Evolutionary conservation across 441 rosid species (phyloP).

Genomic region (Corymbia citriodora): DNA sequence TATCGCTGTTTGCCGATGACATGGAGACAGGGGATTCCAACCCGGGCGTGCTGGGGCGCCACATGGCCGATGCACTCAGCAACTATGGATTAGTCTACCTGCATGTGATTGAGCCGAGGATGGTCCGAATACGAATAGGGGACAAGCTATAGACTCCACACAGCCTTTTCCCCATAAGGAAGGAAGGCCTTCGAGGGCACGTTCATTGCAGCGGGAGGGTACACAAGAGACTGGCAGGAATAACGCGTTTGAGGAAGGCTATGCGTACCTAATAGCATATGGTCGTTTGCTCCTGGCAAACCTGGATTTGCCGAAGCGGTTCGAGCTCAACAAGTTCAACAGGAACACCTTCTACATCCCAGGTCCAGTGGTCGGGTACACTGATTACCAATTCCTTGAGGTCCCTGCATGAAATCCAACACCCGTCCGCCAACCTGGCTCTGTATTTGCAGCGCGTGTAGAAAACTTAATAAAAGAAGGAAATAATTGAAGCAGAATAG

Average conservation of each 20-base stretch:
- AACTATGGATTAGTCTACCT: conserved; percentile 1
- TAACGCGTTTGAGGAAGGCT: conserved; percentile 2
- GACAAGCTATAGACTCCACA: not conserved
- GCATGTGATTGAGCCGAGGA: conserved; percentile 15
- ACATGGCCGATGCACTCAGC: conserved; percentile 11
- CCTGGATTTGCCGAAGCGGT: conserved; percentile 18
- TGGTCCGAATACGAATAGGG: not conserved
- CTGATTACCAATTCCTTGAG: conserved; percentile 5
- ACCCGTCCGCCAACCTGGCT: not conserved
- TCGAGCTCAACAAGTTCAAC: conserved; percentile 10
- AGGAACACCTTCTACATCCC: conserved; percentile 3
- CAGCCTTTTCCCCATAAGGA: not conserved
- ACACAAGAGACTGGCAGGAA: conserved; percentile 9
- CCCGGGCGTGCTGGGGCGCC: conserved; percentile 9
- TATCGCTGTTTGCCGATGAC: conserved; percentile 11
- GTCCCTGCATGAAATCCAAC: not conserved
- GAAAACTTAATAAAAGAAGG: too few relatives aligned
- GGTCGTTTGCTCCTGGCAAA: conserved; percentile 17
- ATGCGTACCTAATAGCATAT: conserved; percentile 8
- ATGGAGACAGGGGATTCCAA: conserved; percentile 15
- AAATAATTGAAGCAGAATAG: too few relatives aligned
- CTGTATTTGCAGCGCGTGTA: not conserved
- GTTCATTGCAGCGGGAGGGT: conserved; percentile 4
- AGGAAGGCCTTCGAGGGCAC: conserved; percentile 13
- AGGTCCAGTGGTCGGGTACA: conserved; percentile 7